These are phyloP conservation scores for Ampelomyces quisqualis DNA, from an alignment of 2,329 filamentous ascomycete species.

Conservation along the genomic window DNA sequence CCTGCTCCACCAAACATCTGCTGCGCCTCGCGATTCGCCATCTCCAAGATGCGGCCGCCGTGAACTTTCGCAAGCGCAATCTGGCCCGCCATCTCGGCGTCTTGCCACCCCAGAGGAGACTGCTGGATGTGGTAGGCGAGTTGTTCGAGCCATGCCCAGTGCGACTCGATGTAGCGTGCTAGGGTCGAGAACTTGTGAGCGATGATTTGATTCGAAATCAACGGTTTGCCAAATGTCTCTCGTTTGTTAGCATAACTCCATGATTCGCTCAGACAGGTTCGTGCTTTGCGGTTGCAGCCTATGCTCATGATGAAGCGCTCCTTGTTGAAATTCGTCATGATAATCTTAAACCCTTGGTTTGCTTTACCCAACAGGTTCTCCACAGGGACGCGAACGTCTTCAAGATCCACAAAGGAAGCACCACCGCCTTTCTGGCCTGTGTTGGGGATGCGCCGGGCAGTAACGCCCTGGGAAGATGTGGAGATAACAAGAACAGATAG, in stretches of 20 bases:
- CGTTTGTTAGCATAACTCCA: constrained; percentile 55
- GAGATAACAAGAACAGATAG: constrained; percentile 62
- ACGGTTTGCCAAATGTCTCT: constrained; percentile 60
- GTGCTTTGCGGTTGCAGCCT: constrained; percentile 58
- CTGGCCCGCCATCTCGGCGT: constrained; percentile 42
- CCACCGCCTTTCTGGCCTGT: constrained; percentile 69
- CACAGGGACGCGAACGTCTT: constrained; percentile 63
- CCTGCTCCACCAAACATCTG: constrained; percentile 58
- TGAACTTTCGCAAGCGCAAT: constrained; percentile 52
- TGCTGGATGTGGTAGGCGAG: constrained; percentile 57
- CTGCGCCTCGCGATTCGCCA: constrained; percentile 55
- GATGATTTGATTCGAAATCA: constrained; percentile 62
- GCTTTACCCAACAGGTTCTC: constrained; percentile 57
- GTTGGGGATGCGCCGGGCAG: constrained; percentile 59
- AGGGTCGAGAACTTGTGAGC: constrained; percentile 61
- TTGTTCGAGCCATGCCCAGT: constrained; percentile 64
- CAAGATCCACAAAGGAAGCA: constrained; percentile 84
- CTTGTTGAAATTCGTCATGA: constrained; percentile 57
- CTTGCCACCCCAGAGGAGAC: constrained; percentile 45
- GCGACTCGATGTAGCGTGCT: constrained; percentile 60
- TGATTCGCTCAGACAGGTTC: constrained; percentile 57
- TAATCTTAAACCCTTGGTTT: constrained; percentile 58
- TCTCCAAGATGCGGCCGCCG: constrained; percentile 53
- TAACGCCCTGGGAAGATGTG: constrained; percentile 52
- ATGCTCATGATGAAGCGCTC: constrained; percentile 62